Base-by-base conservation (phyloP, 2,329 filamentous ascomycete genomes). In the Paecilomyces formosus region DNA sequence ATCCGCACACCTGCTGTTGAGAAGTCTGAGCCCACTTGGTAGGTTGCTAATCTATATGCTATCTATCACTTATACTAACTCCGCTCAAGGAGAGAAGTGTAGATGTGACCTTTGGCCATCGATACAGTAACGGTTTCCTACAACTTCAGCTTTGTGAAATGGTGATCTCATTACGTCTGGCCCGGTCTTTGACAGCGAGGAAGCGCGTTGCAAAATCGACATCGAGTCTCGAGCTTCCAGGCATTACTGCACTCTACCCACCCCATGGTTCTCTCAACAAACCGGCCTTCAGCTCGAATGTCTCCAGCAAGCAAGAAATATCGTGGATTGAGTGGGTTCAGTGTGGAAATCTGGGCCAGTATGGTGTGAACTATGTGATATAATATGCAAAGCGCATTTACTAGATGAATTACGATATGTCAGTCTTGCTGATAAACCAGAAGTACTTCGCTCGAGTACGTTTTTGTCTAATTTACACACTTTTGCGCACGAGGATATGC, bases 1-100 rank as follows among this genome's bases (percentile, higher is more conserved):
- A 74, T 76, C 39, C 63, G 62, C 22, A 73, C 73, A 1, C 69
- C 73, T 15, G 62, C 55, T 5, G 50, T 72, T 35, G 73, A 74
- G 55, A 69, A 64, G 26, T 57, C 65, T 6, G 69, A 68, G 50
- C 70, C 66, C 54, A 70, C 68, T 18, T 76, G 72, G 74, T 75
- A 70, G 54, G 71, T 65, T 15, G 15, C 30, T 31, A 45, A 9
- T 18, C 13, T 5, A 45, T 45, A 18, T 21, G 15, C 7, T 18
- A 18, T n/a, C 5, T 9, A 18, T 9, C 1, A 45, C 9, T 5
- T 7, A 9, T 45, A 18, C n/a, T 45, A 45, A 45, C 18, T 8
- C n/a, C 18, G 2, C 9, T 9, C 39, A 45, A 45, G 39, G 39
- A 45, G 18, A 45, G 39, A 18, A 45, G 39, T 45, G 3, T 45